Conservation (phyloP, 176 grass and related monocot species). For the Oryza officinalis region DNA sequence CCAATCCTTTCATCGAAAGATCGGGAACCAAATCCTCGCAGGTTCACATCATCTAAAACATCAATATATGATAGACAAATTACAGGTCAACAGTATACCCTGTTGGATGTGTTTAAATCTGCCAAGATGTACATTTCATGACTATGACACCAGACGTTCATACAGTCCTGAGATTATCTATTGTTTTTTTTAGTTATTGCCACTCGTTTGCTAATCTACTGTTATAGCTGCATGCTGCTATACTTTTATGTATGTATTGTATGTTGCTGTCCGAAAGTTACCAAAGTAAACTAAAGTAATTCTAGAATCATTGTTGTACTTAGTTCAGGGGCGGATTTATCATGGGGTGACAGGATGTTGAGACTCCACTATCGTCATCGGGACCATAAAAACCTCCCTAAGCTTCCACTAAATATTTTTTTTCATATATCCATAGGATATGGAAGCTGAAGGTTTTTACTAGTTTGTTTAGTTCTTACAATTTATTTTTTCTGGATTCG, state of each 20-base stretch:
- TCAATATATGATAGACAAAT: conserved; percentile 27
- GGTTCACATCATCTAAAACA: too few species aligned
- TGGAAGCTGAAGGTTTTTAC: too few species aligned
- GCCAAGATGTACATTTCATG: conserved; percentile 34
- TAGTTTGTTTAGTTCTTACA: too few species aligned
- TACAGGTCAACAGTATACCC: conserved; percentile 17
- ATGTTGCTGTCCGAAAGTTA: background rate
- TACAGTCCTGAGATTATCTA: background rate
- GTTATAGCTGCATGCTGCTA: background rate
- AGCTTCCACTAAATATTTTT: too few species aligned
- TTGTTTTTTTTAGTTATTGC: background rate
- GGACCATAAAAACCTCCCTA: too few species aligned
- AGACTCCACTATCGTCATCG: too few species aligned
- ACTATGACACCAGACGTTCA: background rate
- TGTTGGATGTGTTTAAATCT: background rate
- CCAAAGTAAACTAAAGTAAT: background rate
- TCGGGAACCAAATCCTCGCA: too few species aligned
- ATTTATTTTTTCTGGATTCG: too few species aligned
- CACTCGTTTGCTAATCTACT: background rate
- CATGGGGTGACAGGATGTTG: too few species aligned
- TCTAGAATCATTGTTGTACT: background rate
- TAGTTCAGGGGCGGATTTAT: too few species aligned
- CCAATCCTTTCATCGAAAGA: too few species aligned
- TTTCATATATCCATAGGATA: too few species aligned
- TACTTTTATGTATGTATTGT: background rate